phyloP scores from a whole-genome alignment of 805 yeast genomes.

The Ascoidea rubescens region DNA sequence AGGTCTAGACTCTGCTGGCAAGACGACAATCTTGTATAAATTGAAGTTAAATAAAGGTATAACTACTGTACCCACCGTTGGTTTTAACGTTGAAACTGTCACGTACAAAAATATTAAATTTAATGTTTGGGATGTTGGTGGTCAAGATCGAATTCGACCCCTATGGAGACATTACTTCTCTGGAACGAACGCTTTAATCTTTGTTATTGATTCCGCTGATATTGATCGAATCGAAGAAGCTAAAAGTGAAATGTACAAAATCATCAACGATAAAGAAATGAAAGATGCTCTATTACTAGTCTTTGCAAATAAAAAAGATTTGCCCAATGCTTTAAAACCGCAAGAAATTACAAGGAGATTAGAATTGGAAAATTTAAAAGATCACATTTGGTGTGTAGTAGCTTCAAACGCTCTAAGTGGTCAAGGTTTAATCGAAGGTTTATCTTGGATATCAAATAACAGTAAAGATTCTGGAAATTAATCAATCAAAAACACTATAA shows the following conservation, averaged over 20 bases:
- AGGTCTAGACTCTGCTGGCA: slow-evolving; percentile 89
- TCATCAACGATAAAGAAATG: slow-evolving; percentile 74
- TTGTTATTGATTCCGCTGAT: slow-evolving; percentile 81
- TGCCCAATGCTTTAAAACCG: slow-evolving; percentile 58
- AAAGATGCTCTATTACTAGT: slow-evolving; percentile 66
- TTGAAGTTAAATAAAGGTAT: slow-evolving; percentile 62
- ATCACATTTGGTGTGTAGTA: slow-evolving; percentile 81
- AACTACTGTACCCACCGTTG: slow-evolving; percentile 85
- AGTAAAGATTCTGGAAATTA: slow-evolving; percentile 17
- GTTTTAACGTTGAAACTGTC: slow-evolving; percentile 84
- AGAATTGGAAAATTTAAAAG: slow-evolving; percentile 43
- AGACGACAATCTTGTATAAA: slow-evolving; percentile 77
- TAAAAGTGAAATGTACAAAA: slow-evolving; percentile 61
- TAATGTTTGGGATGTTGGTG: slow-evolving; percentile 94
- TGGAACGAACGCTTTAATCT: slow-evolving; percentile 83
- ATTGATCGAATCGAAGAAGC: slow-evolving; percentile 60
- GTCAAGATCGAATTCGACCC: slow-evolving; percentile 84
- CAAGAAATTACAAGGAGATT: slow-evolving; percentile 66
- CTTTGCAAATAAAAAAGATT: slow-evolving; percentile 82
- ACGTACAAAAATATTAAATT: slow-evolving; percentile 70
- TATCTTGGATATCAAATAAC: slow-evolving; percentile 73
- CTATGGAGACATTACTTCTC: slow-evolving; percentile 94
- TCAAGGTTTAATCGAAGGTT: slow-evolving; percentile 77
- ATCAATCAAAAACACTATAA: too few relatives aligned
- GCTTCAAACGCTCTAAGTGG: slow-evolving; percentile 87